Evolutionary conservation across 495 filamentous ascomycete species (phyloP).

Genomic region (Terfezia claveryi): DNA sequence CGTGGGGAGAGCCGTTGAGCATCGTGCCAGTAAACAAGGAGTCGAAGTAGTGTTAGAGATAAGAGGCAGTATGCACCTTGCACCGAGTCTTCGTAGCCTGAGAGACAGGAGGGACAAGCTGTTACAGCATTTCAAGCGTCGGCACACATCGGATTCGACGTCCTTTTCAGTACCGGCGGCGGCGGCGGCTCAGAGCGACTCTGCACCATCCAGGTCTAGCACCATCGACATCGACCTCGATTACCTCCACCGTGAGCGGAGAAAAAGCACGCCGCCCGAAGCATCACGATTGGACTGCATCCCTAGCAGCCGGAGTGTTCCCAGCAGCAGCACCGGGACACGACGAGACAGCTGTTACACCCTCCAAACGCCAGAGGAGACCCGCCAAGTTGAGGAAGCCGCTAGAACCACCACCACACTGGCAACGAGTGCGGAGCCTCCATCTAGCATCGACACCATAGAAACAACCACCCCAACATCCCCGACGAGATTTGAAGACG

Average conservation of each 20-base stretch:
- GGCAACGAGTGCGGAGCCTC: background rate
- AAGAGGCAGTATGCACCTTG: too few species aligned
- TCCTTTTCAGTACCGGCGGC: too few species aligned
- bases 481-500: background rate
- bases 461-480: background rate
- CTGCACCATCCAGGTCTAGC: too few species aligned
- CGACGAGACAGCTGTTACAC: background rate
- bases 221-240: too few species aligned
- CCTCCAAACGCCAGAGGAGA: background rate
- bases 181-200: too few species aligned
- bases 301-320: background rate
- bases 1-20: too few species aligned
- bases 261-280: too few species aligned
- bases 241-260: too few species aligned
- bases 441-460: background rate
- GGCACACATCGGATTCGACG: background rate
- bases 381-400: constrained; percentile 3
- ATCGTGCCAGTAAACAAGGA: too few species aligned
- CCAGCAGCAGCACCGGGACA: background rate
- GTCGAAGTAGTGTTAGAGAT: too few species aligned
- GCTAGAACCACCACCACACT: constrained; percentile 4
- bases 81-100: too few species aligned
- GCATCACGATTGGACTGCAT: background rate
- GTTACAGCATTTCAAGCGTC: background rate
- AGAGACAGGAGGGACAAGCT: background rate